Evolutionary conservation across 176 grass and related monocot genomes (phyloP), one percentile per base, ranked within the genome.

Genomic region (sorghum (Sorghum bicolor)): DNA sequence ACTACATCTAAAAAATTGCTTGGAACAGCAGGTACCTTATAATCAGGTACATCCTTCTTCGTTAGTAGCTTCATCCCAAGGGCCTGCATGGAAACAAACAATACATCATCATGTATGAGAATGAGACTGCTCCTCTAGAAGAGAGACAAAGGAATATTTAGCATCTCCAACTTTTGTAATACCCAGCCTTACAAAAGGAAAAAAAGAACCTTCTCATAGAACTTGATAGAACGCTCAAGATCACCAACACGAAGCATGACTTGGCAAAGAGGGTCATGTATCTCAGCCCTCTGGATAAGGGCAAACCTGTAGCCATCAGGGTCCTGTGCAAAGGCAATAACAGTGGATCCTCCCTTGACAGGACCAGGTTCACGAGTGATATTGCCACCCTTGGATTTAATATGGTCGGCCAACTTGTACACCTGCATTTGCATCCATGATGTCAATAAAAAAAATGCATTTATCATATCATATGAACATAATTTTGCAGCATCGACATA

Each of bases 361-460:
- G 95, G 95, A 91, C 90, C 92, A 79, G 95, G 95, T 86, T 98
- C 95, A 67, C 92, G 95, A 60, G 92, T 89, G 55, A 98, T 88
- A 86, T 94, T 97, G 50, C 95, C 80, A 39, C 84, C 57, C 13
- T 74, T 83, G 24, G 88, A 88, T 77, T 82, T 94, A 74, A 98
- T 78, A 34, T 67, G 71, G 30, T 95, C 95, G 64, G 88, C 89
- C 82, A 98, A 64, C 81, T 98, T 95, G 79, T 90, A 91, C 34
- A 98, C 83, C 92, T 98, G 67, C 41, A 80, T 75, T 79, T 83
- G 57, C 65, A 87, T 89, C 64, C 29, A 85, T 3, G 10, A 57
- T 33, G 64, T 26, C 39, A 43, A 45, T 14, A 15, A 45, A 45
- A 45, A 45, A 44, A 44, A 0, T 85, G 43, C 63, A 89, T 86